These are phyloP conservation scores for Kwoniella sp. DNA, from an alignment of 768 basidiomycete species.

Conservation along the genomic window DNA sequence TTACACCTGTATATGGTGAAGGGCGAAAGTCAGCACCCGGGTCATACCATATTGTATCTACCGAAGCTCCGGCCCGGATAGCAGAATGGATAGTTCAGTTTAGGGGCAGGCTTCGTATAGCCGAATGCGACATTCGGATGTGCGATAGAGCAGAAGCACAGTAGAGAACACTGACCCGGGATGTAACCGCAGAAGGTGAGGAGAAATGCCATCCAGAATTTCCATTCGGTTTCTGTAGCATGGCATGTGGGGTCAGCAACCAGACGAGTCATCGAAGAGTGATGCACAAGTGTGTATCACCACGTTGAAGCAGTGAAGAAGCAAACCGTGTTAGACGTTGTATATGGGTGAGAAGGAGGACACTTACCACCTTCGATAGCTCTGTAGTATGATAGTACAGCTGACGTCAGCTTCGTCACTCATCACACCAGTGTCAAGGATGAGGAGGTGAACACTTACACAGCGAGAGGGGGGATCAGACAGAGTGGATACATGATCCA, in stretches of 20 bases:
- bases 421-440: neutral
- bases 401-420: neutral
- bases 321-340: too few relatives aligned
- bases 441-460: neutral
- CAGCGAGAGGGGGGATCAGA: neutral
- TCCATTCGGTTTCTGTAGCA: neutral
- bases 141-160: too few relatives aligned
- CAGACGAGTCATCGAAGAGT: too few relatives aligned
- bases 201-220: neutral
- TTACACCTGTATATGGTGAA: neutral
- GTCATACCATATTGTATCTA: neutral
- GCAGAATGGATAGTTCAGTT: too few relatives aligned
- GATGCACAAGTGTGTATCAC: too few relatives aligned
- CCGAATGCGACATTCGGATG: too few relatives aligned
- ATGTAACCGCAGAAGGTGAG: neutral
- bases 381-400: neutral
- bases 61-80: too few relatives aligned
- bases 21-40: too few relatives aligned
- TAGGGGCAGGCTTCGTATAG: too few relatives aligned
- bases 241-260: too few relatives aligned
- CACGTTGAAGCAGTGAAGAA: too few relatives aligned
- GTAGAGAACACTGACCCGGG: neutral
- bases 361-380: constrained; percentile 1
- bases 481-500: neutral
- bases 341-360: neutral